Conservation (phyloP, 129 eudicot genomes). For the Flaveria ramosissima region DNA sequence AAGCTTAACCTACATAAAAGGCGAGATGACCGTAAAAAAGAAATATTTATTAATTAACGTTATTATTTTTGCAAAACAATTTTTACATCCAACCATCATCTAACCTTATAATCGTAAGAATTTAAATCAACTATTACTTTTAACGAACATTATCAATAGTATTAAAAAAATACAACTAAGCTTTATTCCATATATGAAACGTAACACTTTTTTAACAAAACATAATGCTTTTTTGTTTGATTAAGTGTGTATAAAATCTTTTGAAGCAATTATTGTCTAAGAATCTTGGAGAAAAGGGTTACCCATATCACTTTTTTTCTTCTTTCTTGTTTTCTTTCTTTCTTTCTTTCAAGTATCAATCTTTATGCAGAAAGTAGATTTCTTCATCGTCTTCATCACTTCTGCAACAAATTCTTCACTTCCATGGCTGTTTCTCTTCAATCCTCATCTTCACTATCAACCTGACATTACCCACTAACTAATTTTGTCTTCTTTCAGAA, state of each 20-base stretch:
- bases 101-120: no score
- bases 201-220: no score
- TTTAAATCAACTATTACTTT: no score
- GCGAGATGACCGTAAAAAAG: no score
- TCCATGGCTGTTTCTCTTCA: slow-evolving; percentile 12
- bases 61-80: no score
- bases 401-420: slow-evolving; percentile 19
- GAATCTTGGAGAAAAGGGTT: slow-evolving; percentile 17
- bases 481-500: neutral
- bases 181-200: no score
- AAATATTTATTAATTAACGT: no score
- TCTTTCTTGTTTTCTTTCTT: neutral
- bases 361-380: slow-evolving; percentile 9
- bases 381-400: neutral
- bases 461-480: slow-evolving; percentile 16
- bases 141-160: no score
- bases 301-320: neutral
- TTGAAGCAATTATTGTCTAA: slow-evolving; percentile 5
- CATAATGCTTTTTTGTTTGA: neutral
- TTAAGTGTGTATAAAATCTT: no score
- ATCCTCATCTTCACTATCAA: neutral
- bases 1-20: no score
- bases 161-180: no score
- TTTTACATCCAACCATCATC: no score
- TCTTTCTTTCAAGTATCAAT: slow-evolving; percentile 2